Conservation (phyloP, 83 land plant species). For the Isoetes engelmannii region DNA sequence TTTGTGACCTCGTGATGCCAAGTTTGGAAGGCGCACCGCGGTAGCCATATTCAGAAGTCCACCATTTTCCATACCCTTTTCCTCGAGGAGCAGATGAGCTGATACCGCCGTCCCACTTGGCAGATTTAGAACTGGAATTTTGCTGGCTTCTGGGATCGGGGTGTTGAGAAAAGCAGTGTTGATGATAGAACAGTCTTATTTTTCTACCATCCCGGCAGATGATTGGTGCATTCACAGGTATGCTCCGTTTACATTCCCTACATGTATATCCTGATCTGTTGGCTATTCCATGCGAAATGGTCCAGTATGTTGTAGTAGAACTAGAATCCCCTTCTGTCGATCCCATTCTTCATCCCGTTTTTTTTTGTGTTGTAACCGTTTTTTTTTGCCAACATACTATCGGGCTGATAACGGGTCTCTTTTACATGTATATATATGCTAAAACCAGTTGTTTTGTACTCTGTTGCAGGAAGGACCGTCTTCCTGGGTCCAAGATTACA, state of each 20-base stretch:
- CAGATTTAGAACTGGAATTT: not conserved
- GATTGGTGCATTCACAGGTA: not conserved
- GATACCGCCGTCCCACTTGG: not conserved
- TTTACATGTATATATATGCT: no score
- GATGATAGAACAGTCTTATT: constrained; percentile 3
- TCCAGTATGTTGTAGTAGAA: constrained; percentile 3
- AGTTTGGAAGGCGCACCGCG: not conserved
- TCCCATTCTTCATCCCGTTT: no score
- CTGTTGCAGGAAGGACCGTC: no score
- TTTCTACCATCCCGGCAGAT: constrained; percentile 3
- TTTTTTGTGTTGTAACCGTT: no score
- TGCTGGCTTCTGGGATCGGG: constrained; percentile 6
- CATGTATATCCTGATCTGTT: constrained; percentile 6
- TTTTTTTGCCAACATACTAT: no score
- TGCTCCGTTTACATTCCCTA: constrained; percentile 1
- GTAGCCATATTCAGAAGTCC: constrained; percentile 5
- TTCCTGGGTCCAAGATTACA: no score
- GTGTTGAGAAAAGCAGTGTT: not conserved
- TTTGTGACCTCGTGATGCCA: no score
- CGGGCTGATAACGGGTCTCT: no score
- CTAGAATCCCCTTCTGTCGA: no score
- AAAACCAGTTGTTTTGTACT: no score
- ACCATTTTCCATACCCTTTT: constrained; percentile 14
- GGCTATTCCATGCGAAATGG: not conserved
- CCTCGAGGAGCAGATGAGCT: not conserved